Base-by-base conservation (phyloP, 2,329 filamentous ascomycete genomes). In the Talaromyces marneffei region DNA sequence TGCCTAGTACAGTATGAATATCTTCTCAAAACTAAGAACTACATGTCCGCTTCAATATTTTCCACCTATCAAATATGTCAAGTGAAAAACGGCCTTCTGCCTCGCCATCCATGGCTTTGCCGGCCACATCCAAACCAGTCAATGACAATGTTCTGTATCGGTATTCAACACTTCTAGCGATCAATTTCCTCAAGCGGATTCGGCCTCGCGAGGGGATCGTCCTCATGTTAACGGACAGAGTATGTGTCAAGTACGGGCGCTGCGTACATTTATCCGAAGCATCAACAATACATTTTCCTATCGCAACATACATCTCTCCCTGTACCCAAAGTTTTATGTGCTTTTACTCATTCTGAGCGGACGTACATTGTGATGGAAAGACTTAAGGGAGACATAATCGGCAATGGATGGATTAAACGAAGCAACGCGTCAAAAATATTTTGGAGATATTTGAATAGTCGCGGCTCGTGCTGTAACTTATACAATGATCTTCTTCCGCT, bases 361-460 rank as follows among this genome's bases (percentile, higher is more conserved):
- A 74, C 71, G 2, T 78, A 77, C 56, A 77, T 77, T 48, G 64
- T 75, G 46, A 79, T 78, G 74, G 70, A 76, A 66, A 71, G 71
- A 59, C 73, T 78, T 20, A 63, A 73, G 31, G 75, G 75, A n/a
- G 65, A 73, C 3, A 73, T 71, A 6, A 68, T 77, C 62, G 67
- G 68, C 33, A 60, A 31, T 14, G 65, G 62, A 20, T 78, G 73
- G 75, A 58, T 69, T 1, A 60, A 63, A 50, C 66, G 70, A 55
- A 71, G 65, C 58, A 56, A 67, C 72, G 31, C 70, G 77, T 52
- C 70, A 71, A 60, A 71, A 69, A 65, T 69, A 71, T 63, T 77
- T 74, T 68, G 73, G 71, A 50, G 70, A 73, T 65, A 65, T 68
- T 56, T 70, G 61, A 62, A 52, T 50, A n/a, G 53, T 55, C 42